Evolutionary conservation across 1,284 basidiomycete genomes (phyloP), one percentile per base, ranked within the genome.

Genomic region (Sphagnurus paluster): DNA sequence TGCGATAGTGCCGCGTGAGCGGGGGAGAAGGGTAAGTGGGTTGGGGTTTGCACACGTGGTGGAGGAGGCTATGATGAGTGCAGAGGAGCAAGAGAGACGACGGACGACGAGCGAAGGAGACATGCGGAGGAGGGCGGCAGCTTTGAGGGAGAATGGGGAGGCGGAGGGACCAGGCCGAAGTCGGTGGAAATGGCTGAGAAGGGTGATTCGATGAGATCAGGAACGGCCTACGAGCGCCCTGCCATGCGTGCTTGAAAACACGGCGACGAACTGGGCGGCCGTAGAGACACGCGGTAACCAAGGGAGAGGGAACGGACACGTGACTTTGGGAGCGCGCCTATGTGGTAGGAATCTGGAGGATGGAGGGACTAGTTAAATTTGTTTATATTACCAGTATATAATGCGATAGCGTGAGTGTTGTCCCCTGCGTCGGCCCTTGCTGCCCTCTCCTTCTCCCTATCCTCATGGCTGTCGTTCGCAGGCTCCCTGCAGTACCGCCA

Each of bases 1-100:
- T 58, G 71, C 76, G 19, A 74, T 87, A 43, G 70, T 80, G 37
- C 82, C 82, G 20, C 62, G 68, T 39, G 75, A 79, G 51, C 64
- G 76, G 53, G 69, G 77, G 53, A 63, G 78, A 56, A 62, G 70
- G 34, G 49, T 62, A n/a, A 72, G 72, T 54, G 69, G 64, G 25
- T 38, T 65, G 26, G 63, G 52, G 2, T 51, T 54, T 24, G 49
- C 44, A 20, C 52, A 56, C 39, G 55, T 60, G 5, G 49, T 54
- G 26, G 58, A 54, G 44, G 63, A 57, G 49, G 59, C 30, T 41
- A 54, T 51, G 60, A 56, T 53, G 52, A 57, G 53, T 47, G 53
- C 29, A 48, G 47, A 48, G 53, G 52, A 55, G 55, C 46, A 53
- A 49, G 52, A 55, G 59, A 53, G 53, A 53, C 56, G 74, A 50